These are phyloP conservation scores for Tulasnella sp. DNA, from an alignment of 768 basidiomycete genomes.

Conservation along the genomic window DNA sequence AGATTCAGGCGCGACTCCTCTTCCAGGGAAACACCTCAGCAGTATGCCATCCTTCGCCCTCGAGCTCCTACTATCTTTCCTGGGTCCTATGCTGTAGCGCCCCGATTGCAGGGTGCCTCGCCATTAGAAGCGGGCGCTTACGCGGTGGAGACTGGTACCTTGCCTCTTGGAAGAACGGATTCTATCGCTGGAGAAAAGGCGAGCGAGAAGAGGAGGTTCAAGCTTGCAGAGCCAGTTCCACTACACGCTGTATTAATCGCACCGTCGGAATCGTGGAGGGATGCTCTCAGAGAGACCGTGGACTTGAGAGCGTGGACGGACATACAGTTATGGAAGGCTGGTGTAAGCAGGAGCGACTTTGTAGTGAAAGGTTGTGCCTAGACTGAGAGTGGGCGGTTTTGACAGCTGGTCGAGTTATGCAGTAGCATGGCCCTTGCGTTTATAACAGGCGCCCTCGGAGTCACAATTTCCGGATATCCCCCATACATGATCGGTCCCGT, in stretches of 20 bases:
- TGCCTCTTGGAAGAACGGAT: background rate
- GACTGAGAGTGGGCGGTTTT: background rate
- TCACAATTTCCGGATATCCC: conserved; percentile 22
- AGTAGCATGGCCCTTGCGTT: conserved; percentile 7
- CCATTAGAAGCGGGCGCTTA: background rate
- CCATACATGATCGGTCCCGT: conserved; percentile 11
- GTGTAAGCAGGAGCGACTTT: background rate
- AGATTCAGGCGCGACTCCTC: background rate
- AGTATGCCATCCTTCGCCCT: conserved; percentile 9
- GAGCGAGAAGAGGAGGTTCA: background rate
- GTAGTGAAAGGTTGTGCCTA: background rate
- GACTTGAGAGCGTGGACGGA: conserved; percentile 18
- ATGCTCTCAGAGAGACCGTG: conserved; percentile 20
- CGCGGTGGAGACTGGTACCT: background rate
- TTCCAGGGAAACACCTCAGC: background rate
- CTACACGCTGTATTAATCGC: conserved; percentile 19
- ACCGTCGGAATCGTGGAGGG: conserved; percentile 16
- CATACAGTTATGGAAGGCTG: conserved; percentile 25
- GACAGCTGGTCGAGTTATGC: conserved; percentile 11
- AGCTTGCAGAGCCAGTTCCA: conserved; percentile 6
- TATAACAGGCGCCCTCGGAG: conserved; percentile 20
- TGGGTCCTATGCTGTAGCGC: conserved; percentile 19
- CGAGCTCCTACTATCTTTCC: conserved; percentile 16
- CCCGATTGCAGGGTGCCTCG: background rate
- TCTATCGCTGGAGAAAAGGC: background rate